These are phyloP conservation scores for Eurotiales sp. DNA, from an alignment of 2,329 filamentous ascomycete genomes.

Conservation along the genomic window DNA sequence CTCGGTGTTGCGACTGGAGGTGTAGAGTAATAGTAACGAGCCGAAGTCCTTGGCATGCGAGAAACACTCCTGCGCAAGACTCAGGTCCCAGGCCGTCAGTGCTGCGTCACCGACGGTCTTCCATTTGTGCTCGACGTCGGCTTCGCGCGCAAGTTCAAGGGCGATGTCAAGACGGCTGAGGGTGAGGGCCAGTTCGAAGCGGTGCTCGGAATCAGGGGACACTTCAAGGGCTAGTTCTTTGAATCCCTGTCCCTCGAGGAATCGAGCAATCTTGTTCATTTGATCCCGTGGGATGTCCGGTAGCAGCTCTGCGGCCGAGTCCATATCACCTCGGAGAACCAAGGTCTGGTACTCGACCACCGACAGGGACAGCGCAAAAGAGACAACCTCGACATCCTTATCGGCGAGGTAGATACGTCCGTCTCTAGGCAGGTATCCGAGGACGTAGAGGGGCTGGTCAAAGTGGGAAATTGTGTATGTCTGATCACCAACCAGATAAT, in stretches of 20 bases:
- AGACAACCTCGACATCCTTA: constrained; percentile 90
- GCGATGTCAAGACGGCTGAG: constrained; percentile 83
- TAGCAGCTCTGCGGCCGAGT: constrained; percentile 81
- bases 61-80: constrained; percentile 89
- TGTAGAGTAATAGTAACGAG: constrained; percentile 82
- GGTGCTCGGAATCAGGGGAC: constrained; percentile 91
- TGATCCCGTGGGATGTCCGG: constrained; percentile 83
- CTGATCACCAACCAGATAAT: constrained; percentile 96
- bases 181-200: constrained; percentile 84
- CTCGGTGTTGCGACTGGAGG: constrained; percentile 72
- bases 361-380: constrained; percentile 83
- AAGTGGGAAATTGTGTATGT: constrained; percentile 98
- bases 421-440: constrained; percentile 93
- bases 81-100: constrained; percentile 78
- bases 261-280: constrained; percentile 96
- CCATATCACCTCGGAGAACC: constrained; percentile 89
- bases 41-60: constrained; percentile 85
- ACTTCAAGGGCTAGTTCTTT: constrained; percentile 94
- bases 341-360: constrained; percentile 97
- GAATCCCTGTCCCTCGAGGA: constrained; percentile 94
- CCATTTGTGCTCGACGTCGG: constrained; percentile 95
- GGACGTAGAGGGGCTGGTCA: constrained; percentile 88
- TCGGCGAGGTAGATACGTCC: constrained; percentile 93
- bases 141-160: constrained; percentile 74
- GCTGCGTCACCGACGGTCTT: constrained; percentile 94